Conservation (phyloP, 2,329 filamentous ascomycete genomes). For the Aspergillus pseudoterreus region DNA sequence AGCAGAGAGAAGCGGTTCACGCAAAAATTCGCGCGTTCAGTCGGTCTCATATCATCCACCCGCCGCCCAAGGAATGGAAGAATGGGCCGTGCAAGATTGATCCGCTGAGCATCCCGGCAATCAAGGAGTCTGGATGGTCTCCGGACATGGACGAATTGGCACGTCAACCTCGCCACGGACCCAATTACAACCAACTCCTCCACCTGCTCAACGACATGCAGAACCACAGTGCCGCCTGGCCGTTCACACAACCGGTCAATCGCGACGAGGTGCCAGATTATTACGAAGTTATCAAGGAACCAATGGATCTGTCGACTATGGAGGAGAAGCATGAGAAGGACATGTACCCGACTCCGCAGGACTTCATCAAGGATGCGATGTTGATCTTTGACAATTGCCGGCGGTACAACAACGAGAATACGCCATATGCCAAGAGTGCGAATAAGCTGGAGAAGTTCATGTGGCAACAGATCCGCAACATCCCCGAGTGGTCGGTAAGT, state of each 20-base stretch:
- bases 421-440: conserved; percentile 90
- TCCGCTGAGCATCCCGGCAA: conserved; percentile 79
- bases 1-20: conserved; percentile 93
- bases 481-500: conserved; percentile 82
- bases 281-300: conserved; percentile 96
- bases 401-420: conserved; percentile 93
- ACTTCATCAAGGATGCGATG: conserved; percentile 84
- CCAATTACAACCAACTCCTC: conserved; percentile 90
- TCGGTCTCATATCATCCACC: conserved; percentile 81
- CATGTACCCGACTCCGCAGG: conserved; percentile 84
- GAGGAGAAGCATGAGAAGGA: conserved; percentile 92
- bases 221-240: conserved; percentile 90
- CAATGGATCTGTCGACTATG: conserved; percentile 96
- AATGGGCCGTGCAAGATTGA: conserved; percentile 73
- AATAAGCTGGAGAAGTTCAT: conserved; percentile 92
- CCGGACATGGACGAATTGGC: conserved; percentile 97
- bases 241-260: conserved; percentile 90
- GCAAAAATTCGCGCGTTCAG: conserved; percentile 92
- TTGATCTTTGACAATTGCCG: conserved; percentile 94
- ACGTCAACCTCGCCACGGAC: conserved; percentile 88
- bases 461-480: conserved; percentile 87
- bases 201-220: conserved; percentile 93
- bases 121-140: conserved; percentile 90
- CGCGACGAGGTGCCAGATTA: conserved; percentile 97
- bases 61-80: conserved; percentile 81